These are phyloP conservation scores for Nevesoporus exiguus DNA, from an alignment of 768 basidiomycete species.

Conservation along the genomic window DNA sequence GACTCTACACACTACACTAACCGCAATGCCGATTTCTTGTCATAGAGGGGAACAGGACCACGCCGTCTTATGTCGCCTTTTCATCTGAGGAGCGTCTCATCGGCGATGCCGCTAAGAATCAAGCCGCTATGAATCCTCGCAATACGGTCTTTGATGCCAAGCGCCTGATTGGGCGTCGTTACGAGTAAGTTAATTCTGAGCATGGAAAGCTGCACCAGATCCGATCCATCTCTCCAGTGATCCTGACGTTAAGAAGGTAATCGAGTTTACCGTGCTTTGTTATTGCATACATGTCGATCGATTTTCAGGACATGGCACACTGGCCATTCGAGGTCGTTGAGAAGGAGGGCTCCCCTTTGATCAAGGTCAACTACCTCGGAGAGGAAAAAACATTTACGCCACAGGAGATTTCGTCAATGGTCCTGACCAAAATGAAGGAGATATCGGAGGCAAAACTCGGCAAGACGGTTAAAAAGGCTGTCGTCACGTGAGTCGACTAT, in stretches of 20 bases:
- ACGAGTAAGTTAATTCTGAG: conserved; percentile 60
- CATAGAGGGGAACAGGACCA: conserved; percentile 96
- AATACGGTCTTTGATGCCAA: conserved; percentile 99
- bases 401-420: conserved; percentile 99
- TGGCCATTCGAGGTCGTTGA: conserved; percentile 98
- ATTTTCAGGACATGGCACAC: conserved; percentile 80
- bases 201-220: neutral
- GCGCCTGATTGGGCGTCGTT: conserved; percentile 96
- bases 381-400: conserved; percentile 97
- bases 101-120: conserved; percentile 98
- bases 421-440: conserved; percentile 99
- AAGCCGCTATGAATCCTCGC: conserved; percentile 98
- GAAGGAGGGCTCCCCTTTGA: conserved; percentile 94
- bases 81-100: conserved; percentile 94
- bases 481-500: conserved; percentile 76
- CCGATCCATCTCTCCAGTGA: conserved; percentile 49
- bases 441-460: conserved; percentile 99
- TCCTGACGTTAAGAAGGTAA: conserved; percentile 87
- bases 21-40: neutral
- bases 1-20: neutral
- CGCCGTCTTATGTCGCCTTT: conserved; percentile 99
- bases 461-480: conserved; percentile 97
- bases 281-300: neutral
- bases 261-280: neutral
- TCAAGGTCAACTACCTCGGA: conserved; percentile 92